Percentiles rank a stretch among this genome's conserved stretches.
Evolutionary conservation across 768 basidiomycete species (phyloP).

Genomic region (Agrocybe pediades): DNA sequence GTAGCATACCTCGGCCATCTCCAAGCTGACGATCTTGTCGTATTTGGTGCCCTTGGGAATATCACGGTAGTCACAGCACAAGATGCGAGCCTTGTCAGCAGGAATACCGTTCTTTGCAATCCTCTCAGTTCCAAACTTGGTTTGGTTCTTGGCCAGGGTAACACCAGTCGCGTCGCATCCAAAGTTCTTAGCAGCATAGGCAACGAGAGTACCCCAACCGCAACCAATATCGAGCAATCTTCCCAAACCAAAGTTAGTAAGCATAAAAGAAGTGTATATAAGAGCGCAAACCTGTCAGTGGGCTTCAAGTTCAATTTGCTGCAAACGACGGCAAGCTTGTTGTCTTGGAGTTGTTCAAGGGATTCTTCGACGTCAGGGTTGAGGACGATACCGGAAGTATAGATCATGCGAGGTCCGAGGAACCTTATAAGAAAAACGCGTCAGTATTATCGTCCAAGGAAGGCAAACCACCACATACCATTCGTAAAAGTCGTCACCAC

Average conservation of each 20-base stretch:
- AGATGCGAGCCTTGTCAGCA: slow-evolving; percentile 78
- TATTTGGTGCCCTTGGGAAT: slow-evolving; percentile 80
- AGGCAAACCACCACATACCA: slow-evolving; percentile 49
- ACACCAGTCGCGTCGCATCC: slow-evolving; percentile 96
- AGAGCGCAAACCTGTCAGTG: slow-evolving; percentile 79
- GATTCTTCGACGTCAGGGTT: slow-evolving; percentile 75
- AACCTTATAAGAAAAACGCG: slow-evolving; percentile 54
- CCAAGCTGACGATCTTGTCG: slow-evolving; percentile 93
- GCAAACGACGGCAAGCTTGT: slow-evolving; percentile 95
- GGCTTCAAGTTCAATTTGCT: slow-evolving; percentile 89
- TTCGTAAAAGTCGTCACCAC: slow-evolving; percentile 94
- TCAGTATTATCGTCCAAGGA: background rate
- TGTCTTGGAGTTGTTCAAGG: slow-evolving; percentile 95
- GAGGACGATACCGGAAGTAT: slow-evolving; percentile 89
- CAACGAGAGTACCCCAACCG: slow-evolving; percentile 95
- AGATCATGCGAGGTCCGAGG: slow-evolving; percentile 95
- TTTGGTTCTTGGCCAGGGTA: slow-evolving; percentile 89
- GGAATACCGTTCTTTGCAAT: slow-evolving; percentile 78
- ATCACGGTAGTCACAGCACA: slow-evolving; percentile 93
- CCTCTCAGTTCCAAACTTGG: slow-evolving; percentile 88
- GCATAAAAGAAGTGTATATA: no score
- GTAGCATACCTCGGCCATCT: slow-evolving; percentile 89
- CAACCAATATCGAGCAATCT: slow-evolving; percentile 84
- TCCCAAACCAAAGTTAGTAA: no score
- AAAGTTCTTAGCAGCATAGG: slow-evolving; percentile 97